A percentile compares a stretch with the other conserved stretches of the same genome.
Conservation (phyloP, 306 rosid species). For the Castanea sativa region DNA sequence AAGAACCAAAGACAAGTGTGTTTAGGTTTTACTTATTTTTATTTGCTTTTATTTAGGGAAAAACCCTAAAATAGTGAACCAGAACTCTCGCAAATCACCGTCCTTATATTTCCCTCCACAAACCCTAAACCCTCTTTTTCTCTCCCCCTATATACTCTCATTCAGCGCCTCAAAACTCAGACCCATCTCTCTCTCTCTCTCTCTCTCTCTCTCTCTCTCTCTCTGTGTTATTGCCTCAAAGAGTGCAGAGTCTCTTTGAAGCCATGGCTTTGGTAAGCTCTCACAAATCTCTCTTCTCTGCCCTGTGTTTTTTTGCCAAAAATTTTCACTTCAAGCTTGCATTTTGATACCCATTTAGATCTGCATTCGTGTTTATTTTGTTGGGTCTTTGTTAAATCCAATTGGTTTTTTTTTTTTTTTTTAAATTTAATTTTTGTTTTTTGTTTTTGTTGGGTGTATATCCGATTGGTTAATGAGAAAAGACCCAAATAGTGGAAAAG, state of each 20-base stretch:
- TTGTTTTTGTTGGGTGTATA: background rate
- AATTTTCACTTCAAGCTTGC: background rate
- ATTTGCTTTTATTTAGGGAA: too few species aligned
- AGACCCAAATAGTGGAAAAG: too few species aligned
- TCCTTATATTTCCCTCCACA: conserved; percentile 11
- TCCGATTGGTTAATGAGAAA: too few species aligned
- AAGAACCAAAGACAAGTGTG: too few species aligned
- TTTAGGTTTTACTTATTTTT: too few species aligned
- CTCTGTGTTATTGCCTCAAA: background rate
- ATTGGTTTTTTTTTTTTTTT: too few species aligned
- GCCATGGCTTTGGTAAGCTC: conserved; percentile 41
- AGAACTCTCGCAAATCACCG: background rate
- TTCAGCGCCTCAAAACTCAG: too few species aligned
- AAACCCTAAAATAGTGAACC: background rate
- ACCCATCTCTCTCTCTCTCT: background rate
- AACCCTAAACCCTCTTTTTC: conserved; percentile 14
- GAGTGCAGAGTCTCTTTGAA: background rate
- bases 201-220: background rate
- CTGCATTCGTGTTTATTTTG: background rate
- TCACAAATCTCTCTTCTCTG: background rate
- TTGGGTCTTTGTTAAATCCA: background rate
- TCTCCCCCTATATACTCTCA: background rate
- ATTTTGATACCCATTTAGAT: background rate
- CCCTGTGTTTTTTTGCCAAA: too few species aligned
- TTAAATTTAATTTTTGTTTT: background rate